Base-by-base conservation (phyloP, 2,329 filamentous ascomycete species). In the Escovopsis sp. region DNA sequence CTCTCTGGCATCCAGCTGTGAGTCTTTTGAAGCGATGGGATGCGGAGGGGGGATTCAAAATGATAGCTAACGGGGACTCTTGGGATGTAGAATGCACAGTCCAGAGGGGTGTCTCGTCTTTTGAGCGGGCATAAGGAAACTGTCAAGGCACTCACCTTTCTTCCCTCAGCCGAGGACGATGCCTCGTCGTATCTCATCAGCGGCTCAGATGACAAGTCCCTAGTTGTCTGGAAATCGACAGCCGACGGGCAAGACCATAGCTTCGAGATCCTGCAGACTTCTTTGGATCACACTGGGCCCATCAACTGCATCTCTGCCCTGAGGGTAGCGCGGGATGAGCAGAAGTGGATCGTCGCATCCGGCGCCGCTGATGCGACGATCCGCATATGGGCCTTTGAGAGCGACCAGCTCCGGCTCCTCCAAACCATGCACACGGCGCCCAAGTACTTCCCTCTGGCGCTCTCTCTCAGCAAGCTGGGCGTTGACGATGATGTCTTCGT, bases 141-240 rank as follows among this genome's bases (percentile, higher is more conserved):
- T 42, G 85, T 96, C 47, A 94, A 87, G 60, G 85, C 80, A 10
- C 77, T 96, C 42, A 82, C 78, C 52, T 93, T 95, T 55, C 70
- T 89, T 42, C 74, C 76, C 1, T 54, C 57, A 37, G 58, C 60
- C 30, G 62, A 65, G 15, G 62, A 59, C 6, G 65, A 72, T 15
- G 53, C 63, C 12, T 55, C 61, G 12, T 72, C 69, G 26, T 67
- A 82, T 45, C 67, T 98, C 23, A 57, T 94, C 45, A 88, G 79
- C 47, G 91, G 87, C 35, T 82, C 84, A 28, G 81, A 87, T 44
- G 89, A 96, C 65, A 80, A 81, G 53, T 75, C 75, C 6, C 64
- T 95, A 46, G 76, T 76, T 42, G 59, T 94, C 44, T 96, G 89
- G 87, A 63, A 61, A 42, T 56, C 61, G 6, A 40, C 46, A 2